Conservation (phyloP, 2,329 filamentous ascomycete species). For the Cladosporium sp. region DNA sequence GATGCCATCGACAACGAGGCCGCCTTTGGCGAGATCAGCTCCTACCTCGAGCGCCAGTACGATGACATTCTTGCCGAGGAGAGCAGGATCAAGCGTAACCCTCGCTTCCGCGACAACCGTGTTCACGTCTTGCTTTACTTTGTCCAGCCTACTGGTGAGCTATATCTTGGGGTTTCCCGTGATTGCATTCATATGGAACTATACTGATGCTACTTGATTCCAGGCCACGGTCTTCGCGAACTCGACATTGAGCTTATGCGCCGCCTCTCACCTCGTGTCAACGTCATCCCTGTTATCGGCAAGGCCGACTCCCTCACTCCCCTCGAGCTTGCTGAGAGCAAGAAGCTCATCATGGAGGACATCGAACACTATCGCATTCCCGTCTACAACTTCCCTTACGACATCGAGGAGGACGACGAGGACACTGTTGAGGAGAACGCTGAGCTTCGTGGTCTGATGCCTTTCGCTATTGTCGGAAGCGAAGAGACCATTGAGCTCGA, state of each 20-base stretch:
- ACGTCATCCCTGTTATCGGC: conserved; percentile 97
- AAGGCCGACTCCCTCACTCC: conserved; percentile 97
- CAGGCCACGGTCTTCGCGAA: conserved; percentile 73
- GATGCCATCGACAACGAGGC: conserved; percentile 97
- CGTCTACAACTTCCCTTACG: conserved; percentile 99
- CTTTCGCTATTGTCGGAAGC: conserved; percentile 96
- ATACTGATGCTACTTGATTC: neutral
- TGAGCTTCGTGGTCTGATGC: conserved; percentile 94
- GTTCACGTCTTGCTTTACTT: conserved; percentile 98
- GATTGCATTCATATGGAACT: neutral
- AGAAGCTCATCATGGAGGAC: conserved; percentile 99
- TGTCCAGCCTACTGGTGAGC: conserved; percentile 83
- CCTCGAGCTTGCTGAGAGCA: conserved; percentile 93
- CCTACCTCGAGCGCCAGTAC: conserved; percentile 98
- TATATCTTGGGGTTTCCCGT: conserved; percentile 11
- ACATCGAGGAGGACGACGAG: conserved; percentile 98
- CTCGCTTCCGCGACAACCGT: conserved; percentile 97
- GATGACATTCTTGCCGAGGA: conserved; percentile 99
- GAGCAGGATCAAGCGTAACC: conserved; percentile 99
- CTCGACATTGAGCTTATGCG: conserved; percentile 99
- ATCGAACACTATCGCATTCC: conserved; percentile 99
- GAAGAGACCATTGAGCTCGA: conserved; percentile 94
- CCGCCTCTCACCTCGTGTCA: conserved; percentile 94
- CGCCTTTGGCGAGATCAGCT: conserved; percentile 96
- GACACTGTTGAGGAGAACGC: conserved; percentile 99